A percentile compares a stretch with the other conserved stretches of the same genome.
These are phyloP conservation scores for Penicillium sp. DNA, from an alignment of 2,329 filamentous ascomycete species.

Conservation along the genomic window DNA sequence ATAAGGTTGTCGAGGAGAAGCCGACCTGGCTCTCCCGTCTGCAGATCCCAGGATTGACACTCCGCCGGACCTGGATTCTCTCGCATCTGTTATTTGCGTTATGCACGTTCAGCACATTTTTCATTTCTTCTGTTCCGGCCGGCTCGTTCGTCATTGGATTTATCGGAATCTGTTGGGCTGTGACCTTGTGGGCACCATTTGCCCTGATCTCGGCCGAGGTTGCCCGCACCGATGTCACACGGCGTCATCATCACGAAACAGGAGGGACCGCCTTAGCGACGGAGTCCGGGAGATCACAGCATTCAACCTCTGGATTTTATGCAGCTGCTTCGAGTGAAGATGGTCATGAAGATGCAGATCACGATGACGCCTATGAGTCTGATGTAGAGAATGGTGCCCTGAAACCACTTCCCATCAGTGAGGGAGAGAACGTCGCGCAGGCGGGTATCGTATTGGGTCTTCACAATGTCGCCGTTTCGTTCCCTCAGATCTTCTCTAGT, in stretches of 20 bases:
- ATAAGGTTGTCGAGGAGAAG: constrained; percentile 22
- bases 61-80: constrained; percentile 84
- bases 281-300: constrained; percentile 5
- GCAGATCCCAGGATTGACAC: constrained; percentile 79
- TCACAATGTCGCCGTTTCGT: constrained; percentile 91
- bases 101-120: constrained; percentile 81
- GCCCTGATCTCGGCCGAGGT: constrained; percentile 94
- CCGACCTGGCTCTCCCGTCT: constrained; percentile 61
- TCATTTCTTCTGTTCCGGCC: constrained; percentile 70
- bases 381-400: constrained; percentile 35
- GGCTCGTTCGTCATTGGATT: constrained; percentile 79
- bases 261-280: constrained; percentile 14
- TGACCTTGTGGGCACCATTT: constrained; percentile 93
- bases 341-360: constrained; percentile 8
- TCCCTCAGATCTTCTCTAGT: constrained; percentile 89
- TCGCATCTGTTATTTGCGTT: constrained; percentile 81
- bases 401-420: constrained; percentile 27
- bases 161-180: constrained; percentile 87
- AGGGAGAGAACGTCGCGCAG: constrained; percentile 66
- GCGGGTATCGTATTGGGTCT: constrained; percentile 91
- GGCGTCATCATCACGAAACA: constrained; percentile 51
- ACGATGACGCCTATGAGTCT: constrained; percentile 7
- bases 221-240: constrained; percentile 74
- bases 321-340: constrained; percentile 14
- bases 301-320: constrained; percentile 15